phyloP scores from a whole-genome alignment of 2,329 filamentous ascomycete species.

The Verticillium albo-atrum region DNA sequence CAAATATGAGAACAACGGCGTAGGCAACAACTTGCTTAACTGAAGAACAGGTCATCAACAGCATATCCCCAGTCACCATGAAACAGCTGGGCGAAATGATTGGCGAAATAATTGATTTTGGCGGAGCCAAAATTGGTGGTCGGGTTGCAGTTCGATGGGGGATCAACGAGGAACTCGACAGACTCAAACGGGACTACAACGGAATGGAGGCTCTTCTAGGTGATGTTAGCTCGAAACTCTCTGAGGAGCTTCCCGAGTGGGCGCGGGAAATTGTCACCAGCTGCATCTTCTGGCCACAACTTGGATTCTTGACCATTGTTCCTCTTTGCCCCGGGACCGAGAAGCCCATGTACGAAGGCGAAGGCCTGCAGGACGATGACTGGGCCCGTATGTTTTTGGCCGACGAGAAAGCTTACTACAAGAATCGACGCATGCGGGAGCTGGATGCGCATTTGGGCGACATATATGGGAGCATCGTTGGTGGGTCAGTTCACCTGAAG shows the following conservation, averaged over 20 bases:
- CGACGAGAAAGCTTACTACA: conserved; percentile 74
- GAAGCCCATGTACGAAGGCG: conserved; percentile 55
- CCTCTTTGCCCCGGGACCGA: conserved; percentile 42
- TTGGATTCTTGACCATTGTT: conserved; percentile 83
- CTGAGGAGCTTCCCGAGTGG: conserved; percentile 56
- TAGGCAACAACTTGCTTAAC: too few relatives aligned
- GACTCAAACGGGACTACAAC: conserved; percentile 71
- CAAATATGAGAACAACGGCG: too few relatives aligned
- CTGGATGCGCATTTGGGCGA: conserved; percentile 82
- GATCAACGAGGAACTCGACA: conserved; percentile 70
- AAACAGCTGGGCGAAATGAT: conserved; percentile 67
- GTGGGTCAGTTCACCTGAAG: conserved; percentile 36
- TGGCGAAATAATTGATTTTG: conserved; percentile 73
- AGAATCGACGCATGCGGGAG: conserved; percentile 74
- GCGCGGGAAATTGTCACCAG: conserved; percentile 53
- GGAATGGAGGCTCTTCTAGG: conserved; percentile 72
- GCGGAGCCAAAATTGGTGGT: conserved; percentile 65
- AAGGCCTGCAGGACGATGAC: conserved; percentile 44
- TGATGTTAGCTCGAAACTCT: conserved; percentile 61
- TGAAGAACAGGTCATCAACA: background rate
- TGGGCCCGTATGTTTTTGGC: conserved; percentile 81
- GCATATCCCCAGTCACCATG: conserved; percentile 34
- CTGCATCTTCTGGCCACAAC: conserved; percentile 86
- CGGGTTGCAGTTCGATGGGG: conserved; percentile 70
- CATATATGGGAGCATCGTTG: conserved; percentile 77